Evolutionary conservation across 164 flowering plant genomes (phyloP).

Genomic region (Umbellularia californica): DNA sequence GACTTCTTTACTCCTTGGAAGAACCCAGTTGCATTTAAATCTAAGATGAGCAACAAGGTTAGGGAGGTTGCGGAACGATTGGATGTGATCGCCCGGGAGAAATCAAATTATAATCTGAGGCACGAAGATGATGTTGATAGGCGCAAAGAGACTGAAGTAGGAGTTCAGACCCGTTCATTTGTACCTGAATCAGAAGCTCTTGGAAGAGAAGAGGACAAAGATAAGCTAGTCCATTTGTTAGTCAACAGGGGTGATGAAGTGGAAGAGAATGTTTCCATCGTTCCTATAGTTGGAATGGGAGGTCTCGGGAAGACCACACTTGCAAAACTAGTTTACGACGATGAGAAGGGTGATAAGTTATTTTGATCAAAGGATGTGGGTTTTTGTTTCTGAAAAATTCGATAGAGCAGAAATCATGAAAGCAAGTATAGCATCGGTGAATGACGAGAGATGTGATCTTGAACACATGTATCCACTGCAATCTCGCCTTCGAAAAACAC

Average conservation of each 20-base stretch:
- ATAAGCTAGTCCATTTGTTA: background rate
- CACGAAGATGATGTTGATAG: background rate
- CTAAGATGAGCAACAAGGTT: background rate
- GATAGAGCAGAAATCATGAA: background rate
- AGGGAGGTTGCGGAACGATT: background rate
- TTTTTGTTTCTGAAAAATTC: background rate
- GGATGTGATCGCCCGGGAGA: slow-evolving; percentile 1
- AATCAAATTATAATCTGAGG: background rate
- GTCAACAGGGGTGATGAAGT: background rate
- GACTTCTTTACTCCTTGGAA: background rate
- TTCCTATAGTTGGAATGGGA: background rate
- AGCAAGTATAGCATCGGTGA: background rate
- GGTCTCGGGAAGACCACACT: background rate
- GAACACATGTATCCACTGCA: background rate
- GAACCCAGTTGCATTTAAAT: background rate
- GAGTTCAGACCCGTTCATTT: background rate
- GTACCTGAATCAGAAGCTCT: background rate
- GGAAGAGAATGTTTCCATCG: background rate
- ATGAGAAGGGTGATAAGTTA: background rate
- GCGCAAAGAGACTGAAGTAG: background rate
- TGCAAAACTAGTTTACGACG: background rate
- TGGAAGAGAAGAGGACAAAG: slow-evolving; percentile 6
- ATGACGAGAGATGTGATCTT: background rate
- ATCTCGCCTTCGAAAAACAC: background rate
- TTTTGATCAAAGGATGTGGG: background rate